phyloP scores from a whole-genome alignment of 176 grass and related monocot species.

The Phragmites australis region DNA sequence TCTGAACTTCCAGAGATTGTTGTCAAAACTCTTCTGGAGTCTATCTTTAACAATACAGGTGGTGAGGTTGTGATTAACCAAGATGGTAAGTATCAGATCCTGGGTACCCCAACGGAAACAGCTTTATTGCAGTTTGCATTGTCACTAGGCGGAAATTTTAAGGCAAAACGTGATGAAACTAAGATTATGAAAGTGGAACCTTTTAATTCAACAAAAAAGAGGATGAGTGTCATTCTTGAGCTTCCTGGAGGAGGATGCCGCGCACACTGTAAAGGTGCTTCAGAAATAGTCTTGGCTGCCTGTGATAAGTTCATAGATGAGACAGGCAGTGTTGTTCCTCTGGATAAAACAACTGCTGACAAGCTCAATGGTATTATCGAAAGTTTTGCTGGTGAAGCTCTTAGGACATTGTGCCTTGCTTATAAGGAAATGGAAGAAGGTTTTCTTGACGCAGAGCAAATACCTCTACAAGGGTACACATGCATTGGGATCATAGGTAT shows the following conservation, averaged over 20 bases:
- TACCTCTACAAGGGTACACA: slow-evolving; percentile 72
- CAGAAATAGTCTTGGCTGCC: slow-evolving; percentile 90
- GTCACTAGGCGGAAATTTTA: slow-evolving; percentile 86
- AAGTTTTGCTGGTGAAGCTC: slow-evolving; percentile 83
- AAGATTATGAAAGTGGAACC: slow-evolving; percentile 89
- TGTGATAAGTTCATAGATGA: slow-evolving; percentile 76
- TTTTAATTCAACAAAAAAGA: slow-evolving; percentile 96
- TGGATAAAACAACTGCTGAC: slow-evolving; percentile 59
- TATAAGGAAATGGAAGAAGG: slow-evolving; percentile 78
- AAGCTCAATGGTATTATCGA: slow-evolving; percentile 76
- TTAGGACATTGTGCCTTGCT: slow-evolving; percentile 87
- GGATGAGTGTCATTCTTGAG: slow-evolving; percentile 85
- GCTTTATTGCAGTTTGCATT: slow-evolving; percentile 92
- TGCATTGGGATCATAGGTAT: slow-evolving; percentile 95
- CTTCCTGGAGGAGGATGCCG: slow-evolving; percentile 64
- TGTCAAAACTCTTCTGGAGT: slow-evolving; percentile 74
- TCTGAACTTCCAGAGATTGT: slow-evolving; percentile 65
- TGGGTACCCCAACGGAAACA: slow-evolving; percentile 88
- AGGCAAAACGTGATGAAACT: slow-evolving; percentile 60
- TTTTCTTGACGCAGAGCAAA: slow-evolving; percentile 53
- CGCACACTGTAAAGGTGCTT: slow-evolving; percentile 88
- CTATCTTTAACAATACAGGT: slow-evolving; percentile 95
- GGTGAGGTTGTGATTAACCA: slow-evolving; percentile 84
- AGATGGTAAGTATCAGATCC: slow-evolving; percentile 65
- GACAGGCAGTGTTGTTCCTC: slow-evolving; percentile 52